phyloP scores from a whole-genome alignment of 1,284 basidiomycete genomes.

The Leccinum griseonigrum region DNA sequence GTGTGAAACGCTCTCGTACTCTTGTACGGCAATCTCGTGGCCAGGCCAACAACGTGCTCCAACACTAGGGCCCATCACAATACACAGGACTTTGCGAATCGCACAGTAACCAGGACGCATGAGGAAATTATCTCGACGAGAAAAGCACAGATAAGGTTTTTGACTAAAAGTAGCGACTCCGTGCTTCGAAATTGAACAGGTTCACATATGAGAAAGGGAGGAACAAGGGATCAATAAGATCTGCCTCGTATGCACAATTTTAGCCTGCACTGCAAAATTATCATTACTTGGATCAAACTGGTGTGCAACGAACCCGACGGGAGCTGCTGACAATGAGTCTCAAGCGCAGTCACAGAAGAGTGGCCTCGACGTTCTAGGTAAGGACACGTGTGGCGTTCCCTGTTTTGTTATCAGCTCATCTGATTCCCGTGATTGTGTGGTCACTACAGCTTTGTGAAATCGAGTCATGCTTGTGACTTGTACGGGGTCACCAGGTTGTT shows the following conservation, averaged over 20 bases:
- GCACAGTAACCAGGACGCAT: slow-evolving; percentile 22
- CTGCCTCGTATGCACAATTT: slow-evolving; percentile 13
- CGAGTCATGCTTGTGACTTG: background rate
- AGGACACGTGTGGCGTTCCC: slow-evolving; percentile 1
- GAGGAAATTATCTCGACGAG: slow-evolving; percentile 21
- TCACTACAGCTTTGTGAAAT: background rate
- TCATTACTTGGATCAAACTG: slow-evolving; percentile 1
- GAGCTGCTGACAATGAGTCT: background rate
- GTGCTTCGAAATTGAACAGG: slow-evolving; percentile 27
- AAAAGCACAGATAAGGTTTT: slow-evolving; percentile 30
- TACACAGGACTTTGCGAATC: slow-evolving; percentile 15
- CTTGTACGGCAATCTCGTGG: slow-evolving; percentile 6
- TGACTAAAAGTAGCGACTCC: slow-evolving; percentile 26
- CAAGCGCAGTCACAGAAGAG: background rate
- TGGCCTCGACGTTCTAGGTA: background rate
- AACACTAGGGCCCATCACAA: slow-evolving; percentile 18
- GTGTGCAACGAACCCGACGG: background rate
- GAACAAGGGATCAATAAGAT: slow-evolving; percentile 23
- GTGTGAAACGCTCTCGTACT: slow-evolving; percentile 10
- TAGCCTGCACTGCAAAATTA: slow-evolving; percentile 4
- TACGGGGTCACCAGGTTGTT: background rate
- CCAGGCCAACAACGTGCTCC: slow-evolving; percentile 6
- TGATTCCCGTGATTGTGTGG: background rate
- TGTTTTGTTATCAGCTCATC: background rate
- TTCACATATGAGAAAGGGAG: slow-evolving; percentile 11